phyloP scores from a whole-genome alignment of 306 rosid species.

The Prinsepia uniflora region DNA sequence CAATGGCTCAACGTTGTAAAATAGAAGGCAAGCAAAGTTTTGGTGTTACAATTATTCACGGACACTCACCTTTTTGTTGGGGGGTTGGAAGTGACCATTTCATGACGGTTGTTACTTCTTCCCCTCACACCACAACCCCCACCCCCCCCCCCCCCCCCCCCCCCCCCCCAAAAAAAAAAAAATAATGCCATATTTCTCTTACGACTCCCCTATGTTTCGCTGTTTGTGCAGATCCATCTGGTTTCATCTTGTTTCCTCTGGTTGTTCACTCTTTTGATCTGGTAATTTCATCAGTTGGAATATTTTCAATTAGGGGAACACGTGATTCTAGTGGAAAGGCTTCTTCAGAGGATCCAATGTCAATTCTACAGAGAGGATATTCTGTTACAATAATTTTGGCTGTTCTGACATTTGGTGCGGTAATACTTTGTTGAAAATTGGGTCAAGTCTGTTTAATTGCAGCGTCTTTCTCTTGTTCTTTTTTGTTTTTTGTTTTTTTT shows the following conservation, averaged over 20 bases:
- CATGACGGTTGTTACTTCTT: conserved; percentile 12
- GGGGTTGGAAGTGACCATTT: not conserved
- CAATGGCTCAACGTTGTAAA: conserved; percentile 95
- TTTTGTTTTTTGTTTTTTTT: conserved; percentile 14
- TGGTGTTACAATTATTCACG: conserved; percentile 9
- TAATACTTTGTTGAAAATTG: conserved; percentile 40
- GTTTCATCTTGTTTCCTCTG: conserved; percentile 99
- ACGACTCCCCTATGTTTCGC: conserved; percentile 27
- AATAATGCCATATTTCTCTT: conserved; percentile 19
- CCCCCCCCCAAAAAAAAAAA: too few relatives aligned
- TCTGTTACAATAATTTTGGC: conserved; percentile 82
- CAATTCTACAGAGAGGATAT: conserved; percentile 93
- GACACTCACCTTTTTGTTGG: not conserved
- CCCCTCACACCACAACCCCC: too few relatives aligned
- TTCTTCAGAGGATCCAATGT: conserved; percentile 91
- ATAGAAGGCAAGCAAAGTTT: conserved; percentile 59
- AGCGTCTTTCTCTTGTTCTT: conserved; percentile 16
- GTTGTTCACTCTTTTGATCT: conserved; percentile 96
- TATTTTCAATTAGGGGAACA: conserved; percentile 82
- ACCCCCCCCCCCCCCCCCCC: too few relatives aligned
- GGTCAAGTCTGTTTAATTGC: conserved; percentile 11
- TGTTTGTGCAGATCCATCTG: conserved; percentile 82
- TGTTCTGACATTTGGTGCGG: conserved; percentile 87
- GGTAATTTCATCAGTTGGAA: conserved; percentile 83
- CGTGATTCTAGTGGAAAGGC: conserved; percentile 71